Percentiles rank a stretch among this genome's conserved stretches.
These are phyloP conservation scores for Cnidoscolus chayamansa DNA, from an alignment of 441 rosid species.

Conservation along the genomic window DNA sequence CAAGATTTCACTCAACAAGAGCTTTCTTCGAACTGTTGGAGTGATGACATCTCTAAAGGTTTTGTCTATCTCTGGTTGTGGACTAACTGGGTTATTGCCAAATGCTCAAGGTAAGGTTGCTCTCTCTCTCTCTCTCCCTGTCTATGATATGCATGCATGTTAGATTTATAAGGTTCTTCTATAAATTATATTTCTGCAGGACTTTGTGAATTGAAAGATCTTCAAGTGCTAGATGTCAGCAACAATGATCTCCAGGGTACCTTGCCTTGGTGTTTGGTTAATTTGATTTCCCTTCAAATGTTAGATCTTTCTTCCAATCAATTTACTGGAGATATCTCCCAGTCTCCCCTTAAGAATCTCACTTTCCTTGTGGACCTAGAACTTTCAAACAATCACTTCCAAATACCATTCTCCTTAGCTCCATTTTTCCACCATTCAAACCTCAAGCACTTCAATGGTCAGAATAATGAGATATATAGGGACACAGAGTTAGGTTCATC, in stretches of 20 bases:
- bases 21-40: neutral
- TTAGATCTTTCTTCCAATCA: conserved; percentile 8
- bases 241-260: conserved; percentile 3
- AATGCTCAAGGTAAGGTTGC: neutral
- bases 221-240: neutral
- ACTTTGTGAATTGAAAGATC: conserved; percentile 13
- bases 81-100: neutral
- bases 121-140: neutral
- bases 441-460: neutral
- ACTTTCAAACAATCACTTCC: conserved; percentile 9
- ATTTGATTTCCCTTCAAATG: conserved; percentile 11
- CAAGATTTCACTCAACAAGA: neutral
- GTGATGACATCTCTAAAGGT: neutral
- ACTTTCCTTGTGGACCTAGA: neutral
- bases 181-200: conserved; percentile 1
- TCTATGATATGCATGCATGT: neutral
- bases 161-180: no score
- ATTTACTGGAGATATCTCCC: conserved; percentile 12
- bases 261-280: conserved; percentile 24
- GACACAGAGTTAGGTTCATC: neutral
- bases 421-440: conserved; percentile 28
- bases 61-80: neutral
- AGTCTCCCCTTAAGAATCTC: conserved; percentile 9
- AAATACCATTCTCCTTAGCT: conserved; percentile 5
- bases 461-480: conserved; percentile 6